Evolutionary conservation across 352 stramenopile genomes (phyloP).

Genomic region (Phytophthora capsici): DNA sequence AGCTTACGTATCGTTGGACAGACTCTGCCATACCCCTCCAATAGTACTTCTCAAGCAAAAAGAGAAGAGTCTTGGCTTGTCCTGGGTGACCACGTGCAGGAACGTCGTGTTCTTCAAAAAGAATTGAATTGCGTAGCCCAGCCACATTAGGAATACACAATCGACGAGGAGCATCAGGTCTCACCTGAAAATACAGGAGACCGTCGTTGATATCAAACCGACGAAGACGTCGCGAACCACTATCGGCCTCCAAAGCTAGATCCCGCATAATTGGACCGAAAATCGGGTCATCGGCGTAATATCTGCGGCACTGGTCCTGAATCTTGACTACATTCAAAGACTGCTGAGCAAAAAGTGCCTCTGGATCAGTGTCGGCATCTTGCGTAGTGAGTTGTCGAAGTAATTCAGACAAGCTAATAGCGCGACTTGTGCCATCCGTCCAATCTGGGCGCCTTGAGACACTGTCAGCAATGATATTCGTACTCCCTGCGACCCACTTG

Average conservation of each 20-base stretch:
- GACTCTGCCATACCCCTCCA: too few relatives aligned
- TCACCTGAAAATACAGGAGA: neutral
- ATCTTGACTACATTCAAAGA: too few relatives aligned
- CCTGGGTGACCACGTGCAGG: too few relatives aligned
- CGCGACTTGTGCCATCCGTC: neutral
- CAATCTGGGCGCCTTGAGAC: neutral
- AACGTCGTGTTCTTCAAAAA: too few relatives aligned
- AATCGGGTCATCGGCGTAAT: neutral
- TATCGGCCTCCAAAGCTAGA: neutral
- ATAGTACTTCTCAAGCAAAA: too few relatives aligned
- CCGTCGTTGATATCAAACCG: neutral
- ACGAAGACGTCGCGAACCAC: neutral
- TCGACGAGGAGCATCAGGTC: too few relatives aligned
- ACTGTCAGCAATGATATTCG: slow-evolving; percentile 19
- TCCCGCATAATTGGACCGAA: neutral
- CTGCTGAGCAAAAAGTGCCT: neutral
- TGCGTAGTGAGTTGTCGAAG: neutral
- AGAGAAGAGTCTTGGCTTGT: too few relatives aligned
- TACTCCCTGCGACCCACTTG: slow-evolving; percentile 17
- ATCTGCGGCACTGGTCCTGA: neutral
- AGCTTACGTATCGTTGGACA: too few relatives aligned
- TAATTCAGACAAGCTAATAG: neutral
- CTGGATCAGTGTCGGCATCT: neutral
- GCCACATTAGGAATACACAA: too few relatives aligned
- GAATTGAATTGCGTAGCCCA: too few relatives aligned